A percentile compares a stretch with the other conserved stretches of the same genome.
Conservation (phyloP, 2,329 filamentous ascomycete species). For the Coleophoma crateriformis region DNA sequence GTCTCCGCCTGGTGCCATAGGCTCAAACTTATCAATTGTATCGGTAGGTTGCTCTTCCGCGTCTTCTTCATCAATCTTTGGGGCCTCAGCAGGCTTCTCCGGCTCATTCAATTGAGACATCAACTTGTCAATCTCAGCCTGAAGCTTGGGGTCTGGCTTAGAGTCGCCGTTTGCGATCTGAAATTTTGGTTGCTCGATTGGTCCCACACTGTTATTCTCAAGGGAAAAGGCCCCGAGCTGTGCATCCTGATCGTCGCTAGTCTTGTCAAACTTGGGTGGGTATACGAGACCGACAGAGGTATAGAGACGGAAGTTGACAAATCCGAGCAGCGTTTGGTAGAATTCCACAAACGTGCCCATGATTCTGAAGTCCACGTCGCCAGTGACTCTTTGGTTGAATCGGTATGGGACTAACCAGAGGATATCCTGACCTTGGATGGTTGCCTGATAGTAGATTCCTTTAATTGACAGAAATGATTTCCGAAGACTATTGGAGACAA, state of each 20-base stretch:
- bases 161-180: slow-evolving; percentile 45
- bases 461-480: slow-evolving; percentile 99
- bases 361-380: slow-evolving; percentile 95
- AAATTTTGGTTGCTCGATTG: slow-evolving; percentile 42
- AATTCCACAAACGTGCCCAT: slow-evolving; percentile 99
- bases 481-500: slow-evolving; percentile 81
- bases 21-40: slow-evolving; percentile 87
- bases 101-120: slow-evolving; percentile 60
- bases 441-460: slow-evolving; percentile 98
- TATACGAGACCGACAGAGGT: slow-evolving; percentile 89
- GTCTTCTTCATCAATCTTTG: slow-evolving; percentile 28
- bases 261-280: slow-evolving; percentile 85
- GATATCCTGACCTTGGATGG: slow-evolving; percentile 93
- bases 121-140: slow-evolving; percentile 63
- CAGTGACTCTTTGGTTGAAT: slow-evolving; percentile 91
- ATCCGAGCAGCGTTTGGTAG: slow-evolving; percentile 92
- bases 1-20: slow-evolving; percentile 78
- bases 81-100: slow-evolving; percentile 36
- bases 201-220: slow-evolving; percentile 64
- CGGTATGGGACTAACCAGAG: slow-evolving; percentile 97
- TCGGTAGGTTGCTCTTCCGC: slow-evolving; percentile 46
- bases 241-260: slow-evolving; percentile 82
- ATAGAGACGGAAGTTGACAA: slow-evolving; percentile 94
- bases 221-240: slow-evolving; percentile 89
- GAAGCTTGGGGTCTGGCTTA: slow-evolving; percentile 55